These are phyloP conservation scores for Hyphodiscus hymeniophilus DNA, from an alignment of 495 filamentous ascomycete species.

Conservation along the genomic window DNA sequence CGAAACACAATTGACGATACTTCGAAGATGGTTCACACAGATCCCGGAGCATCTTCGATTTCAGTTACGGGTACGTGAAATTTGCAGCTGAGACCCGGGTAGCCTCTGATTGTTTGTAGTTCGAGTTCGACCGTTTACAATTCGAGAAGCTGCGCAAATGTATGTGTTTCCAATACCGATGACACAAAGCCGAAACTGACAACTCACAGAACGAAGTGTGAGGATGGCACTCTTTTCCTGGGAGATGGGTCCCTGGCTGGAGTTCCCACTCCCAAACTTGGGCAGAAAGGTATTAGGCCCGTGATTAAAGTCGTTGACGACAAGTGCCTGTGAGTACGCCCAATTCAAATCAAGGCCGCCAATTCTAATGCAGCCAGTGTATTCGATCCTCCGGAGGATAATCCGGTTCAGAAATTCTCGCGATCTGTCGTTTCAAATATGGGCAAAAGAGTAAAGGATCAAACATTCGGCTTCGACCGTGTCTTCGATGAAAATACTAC, in stretches of 20 bases:
- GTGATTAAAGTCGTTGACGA: conserved; percentile 97
- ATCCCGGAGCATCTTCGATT: conserved; percentile 59
- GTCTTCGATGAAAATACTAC: conserved; percentile 95
- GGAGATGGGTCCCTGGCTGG: conserved; percentile 89
- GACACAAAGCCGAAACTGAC: not conserved
- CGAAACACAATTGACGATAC: conserved; percentile 5
- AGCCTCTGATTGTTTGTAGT: conserved; percentile 41
- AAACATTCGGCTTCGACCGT: conserved; percentile 92
- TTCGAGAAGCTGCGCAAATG: conserved; percentile 62
- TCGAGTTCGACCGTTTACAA: conserved; percentile 90
- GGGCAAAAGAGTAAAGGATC: conserved; percentile 93
- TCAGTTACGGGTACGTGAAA: conserved; percentile 48
- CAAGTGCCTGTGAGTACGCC: conserved; percentile 72
- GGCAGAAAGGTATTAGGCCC: conserved; percentile 76
- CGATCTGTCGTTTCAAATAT: conserved; percentile 65
- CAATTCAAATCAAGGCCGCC: not conserved
- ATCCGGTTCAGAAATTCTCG: conserved; percentile 84
- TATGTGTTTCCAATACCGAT: conserved; percentile 27
- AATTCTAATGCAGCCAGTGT: conserved; percentile 48
- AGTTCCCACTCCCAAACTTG: conserved; percentile 73
- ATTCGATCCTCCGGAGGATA: conserved; percentile 97
- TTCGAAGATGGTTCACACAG: conserved; percentile 41
- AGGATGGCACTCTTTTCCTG: conserved; percentile 86
- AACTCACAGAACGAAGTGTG: conserved; percentile 53
- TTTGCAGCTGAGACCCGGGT: not conserved